Base-by-base conservation (phyloP, 352 stramenopile species). In the Pythium grandisporangium region DNA sequence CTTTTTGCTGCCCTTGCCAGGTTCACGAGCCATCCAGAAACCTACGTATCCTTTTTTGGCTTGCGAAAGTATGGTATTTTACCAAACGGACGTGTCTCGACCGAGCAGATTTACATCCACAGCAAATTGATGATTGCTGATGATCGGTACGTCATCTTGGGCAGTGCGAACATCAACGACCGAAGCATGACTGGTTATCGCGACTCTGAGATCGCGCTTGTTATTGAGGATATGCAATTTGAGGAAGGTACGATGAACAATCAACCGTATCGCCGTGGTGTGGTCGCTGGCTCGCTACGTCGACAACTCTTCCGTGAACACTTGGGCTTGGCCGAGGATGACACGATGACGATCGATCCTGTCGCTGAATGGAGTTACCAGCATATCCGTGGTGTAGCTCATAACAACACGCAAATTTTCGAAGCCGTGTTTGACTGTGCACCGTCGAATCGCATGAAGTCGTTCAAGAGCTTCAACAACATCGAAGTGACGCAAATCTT, bases 121-220 rank as follows among this genome's bases (percentile, higher is more conserved):
- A 90, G 78, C 51, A 95, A 95, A 58, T 58, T 95, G 3, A 63
- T 95, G 41, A 92, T 96, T 23, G 75, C 70, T 1, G 92, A 98
- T 45, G 92, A 98, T 51, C 72, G 74, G 44, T 80, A 83, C 17
- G 82, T 64, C 36, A 92, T 97, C 26, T 78, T 97, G 35, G 91
- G 92, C 16, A 96, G 80, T 42, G 92, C 90, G 8, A 98, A 98
- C 66, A 97, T 98, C 42, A 98, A 98, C 40, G 89, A 98, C 51
- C 84, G 92, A 6, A 96, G 84, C 51, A 93, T 97, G 75, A 84
- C 86, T 37, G 92, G 91, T 30, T 80, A 95, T 34, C 84, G 89
- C 32, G 81, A 93, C 48, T 92, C 78, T 19, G 81, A 93, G 33
- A 93, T 93, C 51, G 81, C 71, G 19, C 42, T 93, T 23, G 64